phyloP scores from a whole-genome alignment of 768 basidiomycete species.

The Trichaptum fuscoviolaceum region DNA sequence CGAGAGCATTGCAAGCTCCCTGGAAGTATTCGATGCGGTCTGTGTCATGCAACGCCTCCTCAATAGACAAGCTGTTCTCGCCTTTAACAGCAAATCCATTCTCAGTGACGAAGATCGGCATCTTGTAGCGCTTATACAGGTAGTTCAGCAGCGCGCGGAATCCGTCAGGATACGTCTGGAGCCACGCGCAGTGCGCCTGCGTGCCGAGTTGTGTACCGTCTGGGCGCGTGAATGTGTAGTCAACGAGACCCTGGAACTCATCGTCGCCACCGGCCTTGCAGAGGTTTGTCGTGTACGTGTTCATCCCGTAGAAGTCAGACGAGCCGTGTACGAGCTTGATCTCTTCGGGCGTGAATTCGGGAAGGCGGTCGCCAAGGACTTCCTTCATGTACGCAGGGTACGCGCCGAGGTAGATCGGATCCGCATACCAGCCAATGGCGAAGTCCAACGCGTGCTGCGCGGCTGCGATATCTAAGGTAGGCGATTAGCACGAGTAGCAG shows the following conservation, averaged over 20 bases:
- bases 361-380: slow-evolving; percentile 53
- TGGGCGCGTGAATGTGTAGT: slow-evolving; percentile 56
- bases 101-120: slow-evolving; percentile 67
- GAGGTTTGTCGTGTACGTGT: slow-evolving; percentile 65
- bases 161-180: slow-evolving; percentile 64
- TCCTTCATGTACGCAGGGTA: slow-evolving; percentile 58
- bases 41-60: slow-evolving; percentile 49
- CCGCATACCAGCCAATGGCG: slow-evolving; percentile 54
- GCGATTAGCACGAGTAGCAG: slow-evolving; percentile 6
- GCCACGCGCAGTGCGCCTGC: slow-evolving; percentile 61
- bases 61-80: slow-evolving; percentile 48
- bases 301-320: slow-evolving; percentile 70
- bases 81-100: slow-evolving; percentile 69
- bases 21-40: slow-evolving; percentile 65
- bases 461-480: slow-evolving; percentile 50
- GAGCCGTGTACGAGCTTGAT: slow-evolving; percentile 53
- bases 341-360: slow-evolving; percentile 53
- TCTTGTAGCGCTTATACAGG: slow-evolving; percentile 46
- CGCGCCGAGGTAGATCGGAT: slow-evolving; percentile 66
- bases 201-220: slow-evolving; percentile 61
- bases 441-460: slow-evolving; percentile 71
- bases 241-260: slow-evolving; percentile 58
- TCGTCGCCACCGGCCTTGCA: slow-evolving; percentile 54
- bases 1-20: slow-evolving; percentile 49
- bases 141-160: slow-evolving; percentile 68